phyloP scores from a whole-genome alignment of 75 land plant genomes.

The Azolla pinnata region DNA sequence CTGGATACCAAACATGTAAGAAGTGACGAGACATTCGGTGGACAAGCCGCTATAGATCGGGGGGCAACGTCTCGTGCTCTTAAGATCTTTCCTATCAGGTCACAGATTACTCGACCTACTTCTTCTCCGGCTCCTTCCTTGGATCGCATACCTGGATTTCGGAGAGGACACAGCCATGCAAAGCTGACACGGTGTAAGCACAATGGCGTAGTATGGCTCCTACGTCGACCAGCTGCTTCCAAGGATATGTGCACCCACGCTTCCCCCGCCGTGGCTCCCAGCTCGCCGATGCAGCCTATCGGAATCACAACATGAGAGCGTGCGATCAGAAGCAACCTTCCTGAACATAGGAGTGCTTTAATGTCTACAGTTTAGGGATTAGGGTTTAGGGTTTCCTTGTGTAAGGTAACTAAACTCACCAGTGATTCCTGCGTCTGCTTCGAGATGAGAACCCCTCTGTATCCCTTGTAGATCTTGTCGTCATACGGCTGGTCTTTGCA shows the following conservation, averaged over 20 bases:
- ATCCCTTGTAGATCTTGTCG: constrained; percentile 13
- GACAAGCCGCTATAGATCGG: no score
- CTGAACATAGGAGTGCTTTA: no score
- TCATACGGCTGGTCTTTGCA: neutral
- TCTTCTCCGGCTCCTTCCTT: neutral
- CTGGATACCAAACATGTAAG: constrained; percentile 26
- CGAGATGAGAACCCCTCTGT: constrained; percentile 33
- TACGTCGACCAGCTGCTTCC: constrained; percentile 52
- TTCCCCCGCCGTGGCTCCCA: constrained; percentile 77
- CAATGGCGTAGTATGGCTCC: constrained; percentile 53
- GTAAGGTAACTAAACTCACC: constrained; percentile 17
- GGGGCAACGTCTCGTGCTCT: no score
- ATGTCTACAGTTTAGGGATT: neutral
- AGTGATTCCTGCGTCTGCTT: constrained; percentile 38
- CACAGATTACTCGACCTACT: no score
- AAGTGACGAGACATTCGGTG: no score
- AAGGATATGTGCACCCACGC: constrained; percentile 45
- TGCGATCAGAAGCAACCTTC: no score
- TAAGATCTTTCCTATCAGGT: no score
- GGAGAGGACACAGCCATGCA: constrained; percentile 54
- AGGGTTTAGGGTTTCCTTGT: neutral
- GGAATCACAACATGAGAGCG: no score
- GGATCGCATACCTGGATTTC: constrained; percentile 43
- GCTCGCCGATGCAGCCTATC: no score
- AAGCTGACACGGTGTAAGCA: constrained; percentile 68